These are phyloP conservation scores for Candida corydali DNA, from an alignment of 805 yeast genomes.

Conservation along the genomic window DNA sequence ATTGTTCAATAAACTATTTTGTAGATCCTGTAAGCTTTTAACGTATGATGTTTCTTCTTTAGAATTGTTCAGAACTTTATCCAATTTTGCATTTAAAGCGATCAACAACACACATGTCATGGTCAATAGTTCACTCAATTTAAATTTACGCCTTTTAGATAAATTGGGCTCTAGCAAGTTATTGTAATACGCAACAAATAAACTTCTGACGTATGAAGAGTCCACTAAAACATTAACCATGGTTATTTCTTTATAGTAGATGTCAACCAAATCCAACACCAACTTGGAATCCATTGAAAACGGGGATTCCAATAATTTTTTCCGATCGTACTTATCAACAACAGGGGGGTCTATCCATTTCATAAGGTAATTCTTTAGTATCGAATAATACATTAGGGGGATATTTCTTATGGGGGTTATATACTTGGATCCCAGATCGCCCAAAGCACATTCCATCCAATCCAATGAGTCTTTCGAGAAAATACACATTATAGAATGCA, in stretches of 20 bases:
- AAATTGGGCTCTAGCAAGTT: constrained; percentile 8
- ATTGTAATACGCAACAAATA: constrained; percentile 24
- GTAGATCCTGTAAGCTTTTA: constrained; percentile 13
- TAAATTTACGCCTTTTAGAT: constrained; percentile 14
- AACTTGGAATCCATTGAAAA: constrained; percentile 22
- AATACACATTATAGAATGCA: constrained; percentile 33
- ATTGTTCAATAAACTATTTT: constrained; percentile 18
- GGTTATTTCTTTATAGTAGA: constrained; percentile 19
- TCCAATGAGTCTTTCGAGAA: constrained; percentile 30
- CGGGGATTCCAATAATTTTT: constrained; percentile 20
- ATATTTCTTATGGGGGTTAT: constrained; percentile 25
- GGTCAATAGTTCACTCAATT: constrained; percentile 27
- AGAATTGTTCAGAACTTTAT: constrained; percentile 9
- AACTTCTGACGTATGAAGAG: constrained; percentile 11
- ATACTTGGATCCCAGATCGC: constrained; percentile 16
- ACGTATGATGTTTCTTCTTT: neutral
- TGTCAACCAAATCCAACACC: constrained; percentile 23
- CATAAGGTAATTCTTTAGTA: constrained; percentile 14
- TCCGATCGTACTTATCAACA: constrained; percentile 15
- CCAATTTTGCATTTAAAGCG: constrained; percentile 19
- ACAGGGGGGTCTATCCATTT: constrained; percentile 31
- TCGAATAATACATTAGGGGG: constrained; percentile 21
- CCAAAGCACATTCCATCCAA: constrained; percentile 27
- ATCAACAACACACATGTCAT: constrained; percentile 29
- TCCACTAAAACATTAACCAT: constrained; percentile 20